phyloP scores from a whole-genome alignment of 306 rosid species.

The Ormosia semicastrata region DNA sequence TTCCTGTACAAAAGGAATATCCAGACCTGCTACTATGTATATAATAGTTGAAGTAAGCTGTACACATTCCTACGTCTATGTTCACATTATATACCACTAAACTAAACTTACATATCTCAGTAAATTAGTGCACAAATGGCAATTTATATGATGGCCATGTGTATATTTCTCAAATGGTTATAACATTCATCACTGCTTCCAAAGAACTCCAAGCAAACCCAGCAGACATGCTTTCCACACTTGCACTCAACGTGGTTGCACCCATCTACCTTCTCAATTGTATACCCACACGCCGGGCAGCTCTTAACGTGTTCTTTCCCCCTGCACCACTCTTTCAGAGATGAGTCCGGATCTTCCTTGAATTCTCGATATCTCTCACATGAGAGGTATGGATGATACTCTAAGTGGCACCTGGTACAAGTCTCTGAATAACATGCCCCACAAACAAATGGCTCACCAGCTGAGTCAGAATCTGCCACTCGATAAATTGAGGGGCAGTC shows the following conservation, averaged over 20 bases:
- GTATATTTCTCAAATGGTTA: constrained; percentile 65
- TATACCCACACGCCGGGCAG: constrained; percentile 63
- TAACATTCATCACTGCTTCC: constrained; percentile 68
- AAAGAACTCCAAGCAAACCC: constrained; percentile 76
- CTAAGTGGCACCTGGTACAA: constrained; percentile 82
- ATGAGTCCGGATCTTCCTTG: constrained; percentile 88
- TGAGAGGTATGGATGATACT: constrained; percentile 76
- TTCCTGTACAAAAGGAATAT: neutral
- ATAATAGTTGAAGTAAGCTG: constrained; percentile 17
- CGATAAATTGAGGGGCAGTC: constrained; percentile 86
- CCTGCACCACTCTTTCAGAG: constrained; percentile 75
- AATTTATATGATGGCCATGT: constrained; percentile 51
- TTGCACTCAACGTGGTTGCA: constrained; percentile 89
- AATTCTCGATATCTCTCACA: constrained; percentile 71
- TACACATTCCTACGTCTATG: constrained; percentile 17
- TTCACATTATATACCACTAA: constrained; percentile 3
- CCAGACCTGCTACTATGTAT: neutral
- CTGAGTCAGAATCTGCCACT: constrained; percentile 49
- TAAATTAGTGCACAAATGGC: neutral
- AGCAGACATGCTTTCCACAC: constrained; percentile 91
- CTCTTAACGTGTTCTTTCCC: constrained; percentile 78
- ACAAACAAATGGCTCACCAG: constrained; percentile 66
- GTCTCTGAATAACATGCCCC: constrained; percentile 89
- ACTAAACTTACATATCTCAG: neutral
- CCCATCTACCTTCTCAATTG: constrained; percentile 85